Percentiles rank a stretch among this genome's conserved stretches.
These are phyloP conservation scores for Apodospora peruviana DNA, from an alignment of 495 filamentous ascomycete genomes.

Conservation along the genomic window DNA sequence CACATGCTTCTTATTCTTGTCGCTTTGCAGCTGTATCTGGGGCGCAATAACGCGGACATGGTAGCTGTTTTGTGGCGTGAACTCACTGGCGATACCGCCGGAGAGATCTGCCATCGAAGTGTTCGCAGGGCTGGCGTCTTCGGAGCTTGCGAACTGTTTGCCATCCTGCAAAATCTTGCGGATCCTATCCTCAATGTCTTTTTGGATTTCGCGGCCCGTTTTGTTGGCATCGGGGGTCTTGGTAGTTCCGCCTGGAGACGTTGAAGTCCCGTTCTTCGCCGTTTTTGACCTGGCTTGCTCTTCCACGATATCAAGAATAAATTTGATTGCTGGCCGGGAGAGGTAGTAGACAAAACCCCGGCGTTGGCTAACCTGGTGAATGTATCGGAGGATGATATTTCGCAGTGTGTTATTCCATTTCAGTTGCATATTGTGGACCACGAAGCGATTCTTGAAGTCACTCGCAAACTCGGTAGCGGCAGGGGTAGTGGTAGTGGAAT, in stretches of 20 bases:
- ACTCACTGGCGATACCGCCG: constrained; percentile 79
- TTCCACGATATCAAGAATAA: constrained; percentile 94
- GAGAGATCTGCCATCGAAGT: constrained; percentile 53
- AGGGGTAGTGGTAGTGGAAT: constrained; percentile 43
- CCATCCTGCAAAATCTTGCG: constrained; percentile 80
- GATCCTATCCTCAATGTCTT: constrained; percentile 77
- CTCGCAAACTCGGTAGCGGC: constrained; percentile 65
- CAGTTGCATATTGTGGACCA: constrained; percentile 92
- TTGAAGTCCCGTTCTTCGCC: constrained; percentile 32
- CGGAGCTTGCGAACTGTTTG: constrained; percentile 73
- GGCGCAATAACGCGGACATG: constrained; percentile 92
- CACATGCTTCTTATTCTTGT: constrained; percentile 91
- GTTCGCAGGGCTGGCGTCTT: constrained; percentile 45
- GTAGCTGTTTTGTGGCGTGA: constrained; percentile 88
- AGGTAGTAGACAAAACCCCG: constrained; percentile 97
- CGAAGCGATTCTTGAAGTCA: constrained; percentile 97
- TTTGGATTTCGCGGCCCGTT: constrained; percentile 49
- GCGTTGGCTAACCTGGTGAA: constrained; percentile 93
- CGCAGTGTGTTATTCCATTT: constrained; percentile 97
- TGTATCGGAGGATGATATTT: constrained; percentile 95
- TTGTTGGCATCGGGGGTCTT: constrained; percentile 32
- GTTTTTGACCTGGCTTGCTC: constrained; percentile 71
- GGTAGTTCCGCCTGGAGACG: constrained; percentile 28
- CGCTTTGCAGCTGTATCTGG: constrained; percentile 95
- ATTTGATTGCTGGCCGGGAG: constrained; percentile 91